Evolutionary conservation across 75 land plant species (phyloP).

Genomic region (Isoetes taiwanensis): DNA sequence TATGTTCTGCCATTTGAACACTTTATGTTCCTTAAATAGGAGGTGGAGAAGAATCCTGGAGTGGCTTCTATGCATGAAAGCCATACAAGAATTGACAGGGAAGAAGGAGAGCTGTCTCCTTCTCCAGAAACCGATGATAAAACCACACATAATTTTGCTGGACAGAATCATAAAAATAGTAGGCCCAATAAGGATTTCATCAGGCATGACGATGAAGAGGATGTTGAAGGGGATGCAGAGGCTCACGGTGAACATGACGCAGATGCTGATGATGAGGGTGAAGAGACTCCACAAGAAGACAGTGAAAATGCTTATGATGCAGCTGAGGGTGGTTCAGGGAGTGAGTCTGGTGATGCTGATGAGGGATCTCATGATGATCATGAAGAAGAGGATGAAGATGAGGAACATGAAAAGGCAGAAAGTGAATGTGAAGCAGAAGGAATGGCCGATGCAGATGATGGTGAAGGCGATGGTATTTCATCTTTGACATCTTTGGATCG

Average conservation of each 20-base stretch:
- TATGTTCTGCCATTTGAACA: too few species aligned
- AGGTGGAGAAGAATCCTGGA: too few species aligned
- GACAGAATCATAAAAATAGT: constrained; percentile 34
- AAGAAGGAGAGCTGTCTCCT: constrained; percentile 95
- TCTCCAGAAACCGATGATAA: constrained; percentile 59
- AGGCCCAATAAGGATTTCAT: constrained; percentile 20
- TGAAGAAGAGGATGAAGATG: constrained; percentile 65
- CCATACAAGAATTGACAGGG: constrained; percentile 47
- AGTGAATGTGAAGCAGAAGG: constrained; percentile 93
- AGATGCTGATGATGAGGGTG: constrained; percentile 77
- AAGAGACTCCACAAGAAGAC: constrained; percentile 69
- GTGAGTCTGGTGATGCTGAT: constrained; percentile 77
- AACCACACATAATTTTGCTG: constrained; percentile 27
- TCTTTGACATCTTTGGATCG: constrained; percentile 41
- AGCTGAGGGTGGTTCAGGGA: constrained; percentile 57
- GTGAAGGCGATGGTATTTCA: constrained; percentile 47
- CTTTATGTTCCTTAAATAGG: too few species aligned
- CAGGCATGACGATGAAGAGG: constrained; percentile 19
- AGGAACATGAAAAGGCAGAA: constrained; percentile 63
- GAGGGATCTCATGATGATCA: constrained; percentile 59
- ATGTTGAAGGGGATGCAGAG: constrained; percentile 30
- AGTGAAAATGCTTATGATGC: constrained; percentile 77
- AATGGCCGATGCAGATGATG: constrained; percentile 65
- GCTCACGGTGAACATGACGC: constrained; percentile 56
- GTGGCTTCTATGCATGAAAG: not conserved